Conservation (phyloP, 2,329 filamentous ascomycete genomes). For the Aphanocladium album region DNA sequence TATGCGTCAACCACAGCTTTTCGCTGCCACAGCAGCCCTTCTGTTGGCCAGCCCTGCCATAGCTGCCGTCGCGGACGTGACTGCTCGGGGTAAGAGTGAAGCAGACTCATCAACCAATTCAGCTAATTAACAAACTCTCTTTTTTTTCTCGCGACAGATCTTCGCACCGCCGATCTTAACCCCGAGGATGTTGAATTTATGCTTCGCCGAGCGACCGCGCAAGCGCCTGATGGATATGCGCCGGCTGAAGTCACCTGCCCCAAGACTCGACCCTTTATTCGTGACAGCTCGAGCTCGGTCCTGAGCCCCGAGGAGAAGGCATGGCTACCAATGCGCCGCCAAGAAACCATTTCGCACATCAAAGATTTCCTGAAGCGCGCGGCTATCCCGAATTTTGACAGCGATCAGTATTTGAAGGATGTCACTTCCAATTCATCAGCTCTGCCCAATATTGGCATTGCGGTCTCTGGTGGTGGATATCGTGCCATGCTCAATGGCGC, state of each 20-base stretch:
- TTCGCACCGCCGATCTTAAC: not conserved
- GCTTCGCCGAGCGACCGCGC: constrained; percentile 9
- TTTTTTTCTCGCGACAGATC: not conserved
- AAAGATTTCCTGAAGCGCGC: constrained; percentile 65
- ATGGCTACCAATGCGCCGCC: constrained; percentile 69
- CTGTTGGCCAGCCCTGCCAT: not conserved
- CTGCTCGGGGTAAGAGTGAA: not conserved
- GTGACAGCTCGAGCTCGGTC: constrained; percentile 43
- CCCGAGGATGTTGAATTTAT: constrained; percentile 8
- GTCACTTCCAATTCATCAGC: constrained; percentile 27
- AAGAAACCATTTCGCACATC: constrained; percentile 71
- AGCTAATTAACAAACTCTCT: not conserved
- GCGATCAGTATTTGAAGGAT: constrained; percentile 58
- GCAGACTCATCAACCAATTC: not conserved
- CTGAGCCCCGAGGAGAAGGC: constrained; percentile 65
- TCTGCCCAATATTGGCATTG: constrained; percentile 63
- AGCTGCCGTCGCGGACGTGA: not conserved
- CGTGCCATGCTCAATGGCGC: constrained; percentile 78
- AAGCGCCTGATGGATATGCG: constrained; percentile 56
- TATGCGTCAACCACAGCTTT: constrained; percentile 8
- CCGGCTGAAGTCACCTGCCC: constrained; percentile 68
- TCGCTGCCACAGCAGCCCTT: constrained; percentile 4
- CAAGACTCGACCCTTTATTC: constrained; percentile 60
- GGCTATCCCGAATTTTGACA: constrained; percentile 74
- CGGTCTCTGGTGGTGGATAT: constrained; percentile 80